These are phyloP conservation scores for Ilex asprella DNA, from an alignment of 257 asterid species.

Conservation along the genomic window DNA sequence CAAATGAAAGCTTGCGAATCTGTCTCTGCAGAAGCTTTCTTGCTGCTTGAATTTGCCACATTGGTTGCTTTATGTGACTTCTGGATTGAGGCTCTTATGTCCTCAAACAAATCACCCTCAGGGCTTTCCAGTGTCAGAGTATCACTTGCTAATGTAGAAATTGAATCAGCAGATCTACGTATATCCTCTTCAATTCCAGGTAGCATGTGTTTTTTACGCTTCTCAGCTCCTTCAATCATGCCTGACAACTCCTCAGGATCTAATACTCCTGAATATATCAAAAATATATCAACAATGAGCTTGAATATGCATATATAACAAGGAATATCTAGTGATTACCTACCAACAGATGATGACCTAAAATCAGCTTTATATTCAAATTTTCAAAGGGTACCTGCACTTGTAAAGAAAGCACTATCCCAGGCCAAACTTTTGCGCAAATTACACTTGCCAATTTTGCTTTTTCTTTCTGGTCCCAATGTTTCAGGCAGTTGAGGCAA, in stretches of 20 bases:
- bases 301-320: constrained; percentile 1
- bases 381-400: constrained; percentile 53
- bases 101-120: constrained; percentile 80
- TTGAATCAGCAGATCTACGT: constrained; percentile 61
- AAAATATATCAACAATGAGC: not conserved
- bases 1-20: constrained; percentile 41
- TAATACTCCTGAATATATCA: constrained; percentile 54
- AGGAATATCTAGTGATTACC: constrained; percentile 1
- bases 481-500: constrained; percentile 54
- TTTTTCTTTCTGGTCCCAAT: constrained; percentile 39
- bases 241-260: constrained; percentile 75
- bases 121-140: constrained; percentile 53
- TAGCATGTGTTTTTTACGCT: constrained; percentile 32
- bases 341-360: not conserved
- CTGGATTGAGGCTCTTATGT: constrained; percentile 97
- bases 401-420: constrained; percentile 93
- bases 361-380: not conserved
- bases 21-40: constrained; percentile 23
- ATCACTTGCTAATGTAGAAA: constrained; percentile 71
- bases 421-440: constrained; percentile 93
- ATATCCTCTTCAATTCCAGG: constrained; percentile 81
- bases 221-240: constrained; percentile 59
- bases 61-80: constrained; percentile 54
- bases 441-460: constrained; percentile 56
- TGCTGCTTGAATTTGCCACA: constrained; percentile 22